Evolutionary conservation across 768 basidiomycete genomes (phyloP).

Genomic region (Nidula microcarpa): DNA sequence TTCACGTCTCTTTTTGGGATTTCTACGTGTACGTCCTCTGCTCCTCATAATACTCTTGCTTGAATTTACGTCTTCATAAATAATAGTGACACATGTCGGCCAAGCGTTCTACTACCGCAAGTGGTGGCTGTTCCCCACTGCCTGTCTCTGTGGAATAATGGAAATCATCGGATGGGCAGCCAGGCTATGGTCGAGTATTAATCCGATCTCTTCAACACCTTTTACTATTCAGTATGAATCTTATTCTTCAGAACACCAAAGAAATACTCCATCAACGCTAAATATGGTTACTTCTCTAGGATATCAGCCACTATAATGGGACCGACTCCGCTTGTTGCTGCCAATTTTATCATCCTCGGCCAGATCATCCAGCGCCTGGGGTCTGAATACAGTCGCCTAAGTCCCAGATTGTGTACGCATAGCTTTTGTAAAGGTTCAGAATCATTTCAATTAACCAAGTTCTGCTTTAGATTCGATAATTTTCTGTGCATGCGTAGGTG

Average conservation of each 20-base stretch:
- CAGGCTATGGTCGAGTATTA: slow-evolving; percentile 45
- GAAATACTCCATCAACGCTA: neutral
- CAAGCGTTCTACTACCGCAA: slow-evolving; percentile 40
- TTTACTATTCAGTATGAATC: slow-evolving; percentile 39
- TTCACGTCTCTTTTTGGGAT: too few species aligned
- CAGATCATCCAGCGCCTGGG: slow-evolving; percentile 42
- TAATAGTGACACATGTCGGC: slow-evolving; percentile 39
- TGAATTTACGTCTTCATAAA: too few species aligned
- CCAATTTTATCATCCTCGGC: slow-evolving; percentile 52
- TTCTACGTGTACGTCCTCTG: too few species aligned
- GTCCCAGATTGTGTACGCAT: slow-evolving; percentile 34
- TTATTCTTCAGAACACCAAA: neutral
- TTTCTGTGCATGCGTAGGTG: slow-evolving; percentile 32
- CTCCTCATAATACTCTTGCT: too few species aligned
- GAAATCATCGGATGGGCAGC: slow-evolving; percentile 58
- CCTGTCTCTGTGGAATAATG: slow-evolving; percentile 38
- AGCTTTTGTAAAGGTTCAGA: neutral
- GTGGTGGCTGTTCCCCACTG: slow-evolving; percentile 54
- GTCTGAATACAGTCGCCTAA: slow-evolving; percentile 44
- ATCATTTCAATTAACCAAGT: neutral
- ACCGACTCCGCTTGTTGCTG: slow-evolving; percentile 57
- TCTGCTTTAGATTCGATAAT: slow-evolving; percentile 30
- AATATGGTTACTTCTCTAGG: slow-evolving; percentile 13
- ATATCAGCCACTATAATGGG: slow-evolving; percentile 44
- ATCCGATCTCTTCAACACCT: slow-evolving; percentile 14